Evolutionary conservation across 345 rosid species (phyloP).

Genomic region (Limnanthes douglasii): DNA sequence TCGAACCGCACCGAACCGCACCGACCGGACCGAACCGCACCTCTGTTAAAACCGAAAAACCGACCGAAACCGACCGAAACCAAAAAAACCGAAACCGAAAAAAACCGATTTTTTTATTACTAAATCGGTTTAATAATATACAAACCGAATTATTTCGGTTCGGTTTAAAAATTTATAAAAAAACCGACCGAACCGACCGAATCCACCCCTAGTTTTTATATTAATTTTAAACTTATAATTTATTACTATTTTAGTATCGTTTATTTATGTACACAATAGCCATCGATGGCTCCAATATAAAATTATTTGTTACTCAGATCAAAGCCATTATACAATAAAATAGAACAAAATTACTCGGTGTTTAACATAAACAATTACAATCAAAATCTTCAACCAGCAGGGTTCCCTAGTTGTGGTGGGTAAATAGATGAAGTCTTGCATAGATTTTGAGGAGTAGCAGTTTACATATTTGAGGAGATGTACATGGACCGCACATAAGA

Average conservation of each 20-base stretch:
- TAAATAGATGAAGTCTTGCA: slow-evolving; percentile 36
- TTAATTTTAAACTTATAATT: too few relatives aligned
- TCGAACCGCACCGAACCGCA: too few relatives aligned
- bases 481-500: slow-evolving; percentile 83
- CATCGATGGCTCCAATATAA: slow-evolving; percentile 1
- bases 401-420: slow-evolving; percentile 2
- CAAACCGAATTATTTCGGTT: too few relatives aligned
- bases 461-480: slow-evolving; percentile 49
- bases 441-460: slow-evolving; percentile 41
- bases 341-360: not conserved
- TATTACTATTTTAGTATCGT: not conserved
- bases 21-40: too few relatives aligned
- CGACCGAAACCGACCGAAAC: too few relatives aligned
- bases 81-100: too few relatives aligned
- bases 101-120: too few relatives aligned
- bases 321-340: not conserved
- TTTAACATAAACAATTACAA: not conserved
- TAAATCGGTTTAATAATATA: too few relatives aligned
- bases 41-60: too few relatives aligned
- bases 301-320: not conserved
- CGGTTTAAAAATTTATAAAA: too few relatives aligned
- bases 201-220: too few relatives aligned
- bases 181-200: too few relatives aligned
- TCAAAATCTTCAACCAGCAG: not conserved
- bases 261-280: not conserved